phyloP scores from a whole-genome alignment of 192 early-diverging fungal species.

The Backusella liffmaniae region DNA sequence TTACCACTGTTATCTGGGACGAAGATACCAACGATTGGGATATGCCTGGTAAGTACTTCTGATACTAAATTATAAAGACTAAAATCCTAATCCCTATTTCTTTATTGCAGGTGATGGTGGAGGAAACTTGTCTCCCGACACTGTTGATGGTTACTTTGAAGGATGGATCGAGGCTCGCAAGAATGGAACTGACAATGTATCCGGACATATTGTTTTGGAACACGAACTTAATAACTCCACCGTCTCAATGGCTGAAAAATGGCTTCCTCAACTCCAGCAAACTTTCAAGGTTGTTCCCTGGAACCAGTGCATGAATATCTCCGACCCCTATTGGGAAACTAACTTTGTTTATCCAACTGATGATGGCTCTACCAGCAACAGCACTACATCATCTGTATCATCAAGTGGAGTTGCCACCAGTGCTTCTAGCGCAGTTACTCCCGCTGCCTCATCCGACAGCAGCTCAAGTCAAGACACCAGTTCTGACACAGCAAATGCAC shows the following conservation, averaged over 20 bases:
- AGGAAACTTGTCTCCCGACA: conserved; percentile 27
- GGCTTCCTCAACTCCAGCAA: conserved; percentile 40
- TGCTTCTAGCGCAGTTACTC: background rate
- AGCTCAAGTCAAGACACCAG: background rate
- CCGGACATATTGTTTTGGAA: conserved; percentile 41
- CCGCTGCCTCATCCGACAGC: conserved; percentile 1
- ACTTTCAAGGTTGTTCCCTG: conserved; percentile 38
- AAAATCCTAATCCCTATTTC: too few relatives aligned
- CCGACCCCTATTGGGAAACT: conserved; percentile 39
- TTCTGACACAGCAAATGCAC: background rate
- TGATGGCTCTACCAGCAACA: background rate
- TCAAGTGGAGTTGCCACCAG: background rate
- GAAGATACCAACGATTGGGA: conserved; percentile 45
- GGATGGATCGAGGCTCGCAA: conserved; percentile 26
- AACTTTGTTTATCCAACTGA: conserved; percentile 31
- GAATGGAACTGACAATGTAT: conserved; percentile 22
- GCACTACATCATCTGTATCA: background rate
- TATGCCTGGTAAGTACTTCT: conserved; percentile 16
- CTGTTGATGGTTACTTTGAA: conserved; percentile 28
- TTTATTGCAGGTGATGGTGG: conserved; percentile 23
- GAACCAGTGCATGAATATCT: conserved; percentile 33
- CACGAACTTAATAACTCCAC: conserved; percentile 45
- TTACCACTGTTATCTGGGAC: conserved; percentile 34
- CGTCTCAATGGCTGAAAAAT: conserved; percentile 40
- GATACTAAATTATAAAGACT: too few relatives aligned